Percentiles rank a stretch among this genome's conserved stretches.
These are phyloP conservation scores for Fermentozyma sake DNA, from an alignment of 1,139 yeast species.

Conservation along the genomic window DNA sequence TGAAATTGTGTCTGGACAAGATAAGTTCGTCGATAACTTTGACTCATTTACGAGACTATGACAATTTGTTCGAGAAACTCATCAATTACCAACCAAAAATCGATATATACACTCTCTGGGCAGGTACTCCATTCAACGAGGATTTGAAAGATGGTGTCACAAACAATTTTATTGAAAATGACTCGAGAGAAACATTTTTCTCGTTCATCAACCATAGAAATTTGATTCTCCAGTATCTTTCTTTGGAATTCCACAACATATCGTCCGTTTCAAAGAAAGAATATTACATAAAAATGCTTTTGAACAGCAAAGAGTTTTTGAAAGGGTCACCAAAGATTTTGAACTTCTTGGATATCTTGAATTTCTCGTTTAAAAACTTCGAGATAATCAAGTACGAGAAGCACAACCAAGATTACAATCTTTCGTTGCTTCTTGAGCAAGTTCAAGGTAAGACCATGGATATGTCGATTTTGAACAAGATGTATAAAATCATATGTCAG, in stretches of 20 bases:
- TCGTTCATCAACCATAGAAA: slow-evolving; percentile 63
- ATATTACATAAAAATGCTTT: slow-evolving; percentile 50
- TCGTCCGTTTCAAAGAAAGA: slow-evolving; percentile 55
- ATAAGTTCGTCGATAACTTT: slow-evolving; percentile 51
- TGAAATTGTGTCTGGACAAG: slow-evolving; percentile 54
- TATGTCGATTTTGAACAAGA: slow-evolving; percentile 18
- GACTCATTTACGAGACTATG: slow-evolving; percentile 43
- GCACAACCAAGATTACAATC: slow-evolving; percentile 33
- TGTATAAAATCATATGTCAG: slow-evolving; percentile 22
- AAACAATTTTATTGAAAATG: slow-evolving; percentile 32
- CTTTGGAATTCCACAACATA: slow-evolving; percentile 69
- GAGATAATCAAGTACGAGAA: slow-evolving; percentile 35
- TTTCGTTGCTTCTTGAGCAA: slow-evolving; percentile 24
- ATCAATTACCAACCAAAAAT: slow-evolving; percentile 54
- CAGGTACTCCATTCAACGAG: slow-evolving; percentile 40
- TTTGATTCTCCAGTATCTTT: slow-evolving; percentile 57
- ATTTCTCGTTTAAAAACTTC: slow-evolving; percentile 43
- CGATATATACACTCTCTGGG: slow-evolving; percentile 48
- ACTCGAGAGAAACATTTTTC: slow-evolving; percentile 50
- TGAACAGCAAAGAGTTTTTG: slow-evolving; percentile 42
- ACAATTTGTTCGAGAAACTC: slow-evolving; percentile 47
- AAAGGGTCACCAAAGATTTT: slow-evolving; percentile 60
- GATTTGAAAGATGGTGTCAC: slow-evolving; percentile 22
- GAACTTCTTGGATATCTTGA: slow-evolving; percentile 65
- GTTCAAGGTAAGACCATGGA: slow-evolving; percentile 17